Base-by-base conservation (phyloP, 163 green algal genomes). In the Scenedesmus sp. region DNA sequence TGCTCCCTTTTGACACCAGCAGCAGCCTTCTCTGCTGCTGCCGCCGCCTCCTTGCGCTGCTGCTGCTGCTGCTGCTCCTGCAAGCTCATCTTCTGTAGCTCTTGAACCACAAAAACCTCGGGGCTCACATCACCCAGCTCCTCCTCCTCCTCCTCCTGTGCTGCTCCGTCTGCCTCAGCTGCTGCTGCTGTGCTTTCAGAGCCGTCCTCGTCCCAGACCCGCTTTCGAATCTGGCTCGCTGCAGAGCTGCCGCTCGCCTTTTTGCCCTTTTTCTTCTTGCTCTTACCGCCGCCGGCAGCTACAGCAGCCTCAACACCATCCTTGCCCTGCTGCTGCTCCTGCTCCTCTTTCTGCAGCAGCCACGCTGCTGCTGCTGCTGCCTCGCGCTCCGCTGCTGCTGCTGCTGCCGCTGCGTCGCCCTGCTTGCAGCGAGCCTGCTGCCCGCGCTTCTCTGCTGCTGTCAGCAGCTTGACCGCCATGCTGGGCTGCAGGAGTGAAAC, bases 381-480 rank as follows among this genome's bases (percentile, higher is more conserved):
- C n/a, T 76, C 18, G n/a, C n/a, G 60, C 23, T 46, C 74, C 73
- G 46, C 67, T 86, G 20, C 57, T 70, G 62, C 66, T 82, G 34
- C 81, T 62, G 34, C 81, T 62, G 34, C 55, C 77, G 26, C 77
- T 59, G 77, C 77, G 13, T 62, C 77, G 46, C 77, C 52, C 77
- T 85, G 77, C 60, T 91, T 91, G 56, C 67, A 77, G 16, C 87
- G 62, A 0, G 56, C 70, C 73, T 74, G 64, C 70, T 85, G 59
- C 4, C 76, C 57, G 26, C 87, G 74, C 57, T 87, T 91, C 59
- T 91, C 87, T n/a, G 87, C 87, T 55, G 74, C 87, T 52, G 56
- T 64, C 76, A 91, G 54, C 76, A 91, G 54, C 76, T 91, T 91
- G 10, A 91, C 76, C 1, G 81, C 57, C 57, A 87, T 86, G 57